Base-by-base conservation (phyloP, 345 rosid genomes). In the Camelina hispida region DNA sequence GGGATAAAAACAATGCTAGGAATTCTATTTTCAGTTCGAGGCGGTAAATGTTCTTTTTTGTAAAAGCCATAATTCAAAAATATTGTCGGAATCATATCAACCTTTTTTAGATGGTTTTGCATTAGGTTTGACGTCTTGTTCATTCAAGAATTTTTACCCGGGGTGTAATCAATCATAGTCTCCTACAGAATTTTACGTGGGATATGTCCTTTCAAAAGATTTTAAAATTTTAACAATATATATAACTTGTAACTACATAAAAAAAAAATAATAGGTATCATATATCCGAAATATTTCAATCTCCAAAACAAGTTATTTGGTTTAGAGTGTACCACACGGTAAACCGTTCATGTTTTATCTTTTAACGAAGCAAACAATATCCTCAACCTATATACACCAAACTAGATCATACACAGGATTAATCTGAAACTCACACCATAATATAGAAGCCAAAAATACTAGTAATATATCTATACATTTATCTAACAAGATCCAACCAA, bases 101-200 rank as follows among this genome's bases (percentile, higher is more conserved):
- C 60, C 60, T 71, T 71, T 32, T 30, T 61, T 38, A 9, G 67
- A 4, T 75, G 68, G 50, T 54, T 75, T 4, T 8, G 68, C 55
- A 30, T 68, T 54, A 17, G 51, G 40, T 68, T 68, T 68, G 43
- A 62, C 64, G 75, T 62, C 51, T 54, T 76, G 5, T 64, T 54
- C 15, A 48, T 64, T 69, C 61, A 38, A 64, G 72, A 44, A 35
- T 64, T 77, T 70, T 70, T 13, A 71, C 80, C 62, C 76, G 51
- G 58, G 59, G 43, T 62, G 42, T 63, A 69, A 76, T 69, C 80
- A 69, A 76, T 69, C 80, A 76, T 69, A 62, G 12, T 52, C 30
- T 52, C 54, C 28, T 28, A 51, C 14, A 51, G 7, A 20, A 4
- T 20, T 4, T 50, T 20, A 69, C 42, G 58, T 69, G 25, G n/a